A percentile compares a stretch with the other conserved stretches of the same genome.
Evolutionary conservation across 2,329 filamentous ascomycete genomes (phyloP).

Genomic region (Ophiognomonia clavigignenti-juglandacearum): DNA sequence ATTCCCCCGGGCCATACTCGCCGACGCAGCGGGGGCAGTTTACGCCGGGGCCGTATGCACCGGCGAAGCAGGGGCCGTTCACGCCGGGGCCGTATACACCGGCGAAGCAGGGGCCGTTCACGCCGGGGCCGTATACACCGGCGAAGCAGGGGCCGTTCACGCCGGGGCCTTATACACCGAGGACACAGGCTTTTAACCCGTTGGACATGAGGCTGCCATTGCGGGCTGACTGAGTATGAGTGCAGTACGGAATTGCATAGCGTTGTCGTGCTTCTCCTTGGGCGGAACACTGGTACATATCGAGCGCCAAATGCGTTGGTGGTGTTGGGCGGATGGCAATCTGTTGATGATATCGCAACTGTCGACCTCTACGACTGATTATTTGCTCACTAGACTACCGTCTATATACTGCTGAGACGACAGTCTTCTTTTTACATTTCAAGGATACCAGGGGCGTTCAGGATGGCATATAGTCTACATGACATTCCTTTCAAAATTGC

Average conservation of each 20-base stretch:
- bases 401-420: neutral
- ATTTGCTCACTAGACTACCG: neutral
- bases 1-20: slow-evolving; percentile 45
- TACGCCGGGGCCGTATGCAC: slow-evolving; percentile 49
- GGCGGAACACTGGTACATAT: neutral
- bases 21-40: neutral
- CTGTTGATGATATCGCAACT: neutral
- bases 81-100: neutral
- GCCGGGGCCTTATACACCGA: slow-evolving; percentile 52
- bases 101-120: neutral
- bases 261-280: no score
- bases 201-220: slow-evolving; percentile 55
- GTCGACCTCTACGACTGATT: neutral
- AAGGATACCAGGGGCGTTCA: slow-evolving; percentile 9
- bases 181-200: slow-evolving; percentile 63
- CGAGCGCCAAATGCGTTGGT: neutral
- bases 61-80: slow-evolving; percentile 22
- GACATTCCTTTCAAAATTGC: neutral
- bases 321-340: neutral
- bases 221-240: slow-evolving; percentile 26
- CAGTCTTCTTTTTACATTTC: neutral
- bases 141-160: neutral
- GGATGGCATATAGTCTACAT: neutral
- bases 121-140: neutral
- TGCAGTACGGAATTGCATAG: no score